phyloP scores from a whole-genome alignment of 1,139 yeast genomes.

The Sugiyamaella sp. region DNA sequence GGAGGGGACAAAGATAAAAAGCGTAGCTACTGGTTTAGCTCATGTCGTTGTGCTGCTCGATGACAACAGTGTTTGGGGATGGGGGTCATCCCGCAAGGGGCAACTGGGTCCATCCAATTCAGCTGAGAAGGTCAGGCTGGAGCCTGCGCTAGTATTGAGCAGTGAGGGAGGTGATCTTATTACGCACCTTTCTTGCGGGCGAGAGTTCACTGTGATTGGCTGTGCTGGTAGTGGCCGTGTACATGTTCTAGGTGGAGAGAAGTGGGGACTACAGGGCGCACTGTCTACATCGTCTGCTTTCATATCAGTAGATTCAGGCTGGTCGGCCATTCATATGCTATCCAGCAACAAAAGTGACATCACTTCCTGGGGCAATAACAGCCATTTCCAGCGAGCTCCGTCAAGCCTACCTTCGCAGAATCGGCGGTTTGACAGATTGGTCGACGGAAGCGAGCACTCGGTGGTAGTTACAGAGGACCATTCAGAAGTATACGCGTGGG shows the following conservation, averaged over 20 bases:
- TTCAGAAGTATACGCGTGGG: slow-evolving; percentile 68
- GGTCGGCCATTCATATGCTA: slow-evolving; percentile 74
- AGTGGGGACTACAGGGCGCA: slow-evolving; percentile 26
- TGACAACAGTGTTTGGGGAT: slow-evolving; percentile 60
- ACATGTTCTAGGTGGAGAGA: slow-evolving; percentile 32
- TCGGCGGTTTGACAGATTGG: slow-evolving; percentile 26
- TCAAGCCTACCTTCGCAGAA: slow-evolving; percentile 20
- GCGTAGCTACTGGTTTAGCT: slow-evolving; percentile 55
- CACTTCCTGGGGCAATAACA: slow-evolving; percentile 68
- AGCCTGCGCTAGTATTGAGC: slow-evolving; percentile 34
- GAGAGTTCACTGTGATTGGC: slow-evolving; percentile 40
- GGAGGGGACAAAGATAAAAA: slow-evolving; percentile 28
- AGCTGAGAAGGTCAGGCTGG: slow-evolving; percentile 24
- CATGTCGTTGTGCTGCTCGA: slow-evolving; percentile 55
- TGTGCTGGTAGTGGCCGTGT: slow-evolving; percentile 27
- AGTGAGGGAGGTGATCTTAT: slow-evolving; percentile 16
- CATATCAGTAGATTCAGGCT: slow-evolving; percentile 56
- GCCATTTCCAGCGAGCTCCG: slow-evolving; percentile 68
- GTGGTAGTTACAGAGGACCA: slow-evolving; percentile 45
- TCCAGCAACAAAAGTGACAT: slow-evolving; percentile 36
- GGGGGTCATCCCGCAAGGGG: slow-evolving; percentile 84
- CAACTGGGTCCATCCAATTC: slow-evolving; percentile 51
- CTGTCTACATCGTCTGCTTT: slow-evolving; percentile 19
- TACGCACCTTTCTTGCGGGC: slow-evolving; percentile 39
- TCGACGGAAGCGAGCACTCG: slow-evolving; percentile 89